Percentiles rank a stretch among this genome's conserved stretches.
These are phyloP conservation scores for Diplodia mutila DNA, from an alignment of 2,329 filamentous ascomycete genomes.

Conservation along the genomic window DNA sequence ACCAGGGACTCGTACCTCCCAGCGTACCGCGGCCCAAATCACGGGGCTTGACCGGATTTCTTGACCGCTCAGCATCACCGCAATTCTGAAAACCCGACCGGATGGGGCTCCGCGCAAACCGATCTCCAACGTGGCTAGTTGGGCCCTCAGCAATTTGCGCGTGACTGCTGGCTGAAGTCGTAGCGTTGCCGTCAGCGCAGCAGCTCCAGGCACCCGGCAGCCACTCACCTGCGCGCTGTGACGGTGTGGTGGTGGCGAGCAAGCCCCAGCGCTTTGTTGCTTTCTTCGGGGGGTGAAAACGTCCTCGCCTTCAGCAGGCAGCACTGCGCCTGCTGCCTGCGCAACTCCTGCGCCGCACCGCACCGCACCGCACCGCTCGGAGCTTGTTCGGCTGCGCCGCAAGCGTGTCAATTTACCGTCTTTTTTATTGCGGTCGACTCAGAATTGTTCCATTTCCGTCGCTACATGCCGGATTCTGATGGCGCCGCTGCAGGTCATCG, in stretches of 20 bases:
- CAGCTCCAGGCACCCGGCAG: constrained; percentile 21
- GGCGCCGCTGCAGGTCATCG: constrained; percentile 14
- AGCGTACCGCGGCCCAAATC: constrained; percentile 15
- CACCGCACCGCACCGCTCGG: constrained; percentile 1
- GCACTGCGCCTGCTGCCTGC: constrained; percentile 6
- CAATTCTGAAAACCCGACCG: constrained; percentile 10
- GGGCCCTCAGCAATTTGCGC: constrained; percentile 8
- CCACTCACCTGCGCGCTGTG: constrained; percentile 1
- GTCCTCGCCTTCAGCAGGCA: constrained; percentile 14
- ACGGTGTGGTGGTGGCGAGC: constrained; percentile 1
- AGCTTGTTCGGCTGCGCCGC: constrained; percentile 9
- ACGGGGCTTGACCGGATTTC: constrained; percentile 12
- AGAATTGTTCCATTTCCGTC: constrained; percentile 5
- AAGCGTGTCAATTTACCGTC: constrained; percentile 9
- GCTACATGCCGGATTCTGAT: constrained; percentile 6
- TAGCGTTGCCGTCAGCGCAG: constrained; percentile 14
- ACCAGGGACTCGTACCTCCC: constrained; percentile 22
- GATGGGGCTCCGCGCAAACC: constrained; percentile 18
- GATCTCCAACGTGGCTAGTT: constrained; percentile 23
- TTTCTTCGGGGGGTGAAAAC: not conserved
- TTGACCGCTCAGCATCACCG: constrained; percentile 21
- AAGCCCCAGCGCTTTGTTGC: not conserved
- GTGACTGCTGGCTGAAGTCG: constrained; percentile 6
- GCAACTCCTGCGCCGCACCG: not conserved
- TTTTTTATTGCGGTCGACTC: not conserved